A percentile compares a stretch with the other conserved stretches of the same genome.
phyloP scores from a whole-genome alignment of 192 early-diverging fungal genomes.

The Diversispora eburnea region DNA sequence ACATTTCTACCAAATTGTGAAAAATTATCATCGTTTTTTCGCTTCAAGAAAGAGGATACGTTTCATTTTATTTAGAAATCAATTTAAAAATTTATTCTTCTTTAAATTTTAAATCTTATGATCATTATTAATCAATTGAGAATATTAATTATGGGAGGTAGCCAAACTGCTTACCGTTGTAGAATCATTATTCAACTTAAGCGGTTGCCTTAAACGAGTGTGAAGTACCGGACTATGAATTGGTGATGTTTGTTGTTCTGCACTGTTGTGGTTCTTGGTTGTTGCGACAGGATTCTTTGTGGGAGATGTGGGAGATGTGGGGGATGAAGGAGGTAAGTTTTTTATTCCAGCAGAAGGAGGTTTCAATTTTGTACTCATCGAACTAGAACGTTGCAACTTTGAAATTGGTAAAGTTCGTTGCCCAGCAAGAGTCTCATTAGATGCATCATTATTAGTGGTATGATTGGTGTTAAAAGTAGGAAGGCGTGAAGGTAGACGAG shows the following conservation, averaged over 20 bases:
- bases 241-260: background rate
- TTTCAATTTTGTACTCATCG: background rate
- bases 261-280: background rate
- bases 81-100: background rate
- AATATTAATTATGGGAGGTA: background rate
- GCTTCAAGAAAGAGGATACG: background rate
- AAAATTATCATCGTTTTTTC: background rate
- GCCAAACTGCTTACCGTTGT: background rate
- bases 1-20: background rate
- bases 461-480: background rate
- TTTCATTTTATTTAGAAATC: background rate
- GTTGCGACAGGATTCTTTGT: background rate
- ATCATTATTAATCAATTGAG: background rate
- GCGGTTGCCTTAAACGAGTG: background rate
- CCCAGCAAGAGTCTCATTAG: background rate
- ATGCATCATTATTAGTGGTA: background rate
- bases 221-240: background rate
- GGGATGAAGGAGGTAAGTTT: background rate
- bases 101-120: background rate
- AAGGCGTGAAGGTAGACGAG: constrained; percentile 14
- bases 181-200: background rate
- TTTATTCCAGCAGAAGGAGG: background rate
- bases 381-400: constrained; percentile 2
- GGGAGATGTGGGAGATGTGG: background rate
- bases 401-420: background rate